Evolutionary conservation across 371 early-diverging fungal genomes (phyloP).

Genomic region (Mucor ambiguus): DNA sequence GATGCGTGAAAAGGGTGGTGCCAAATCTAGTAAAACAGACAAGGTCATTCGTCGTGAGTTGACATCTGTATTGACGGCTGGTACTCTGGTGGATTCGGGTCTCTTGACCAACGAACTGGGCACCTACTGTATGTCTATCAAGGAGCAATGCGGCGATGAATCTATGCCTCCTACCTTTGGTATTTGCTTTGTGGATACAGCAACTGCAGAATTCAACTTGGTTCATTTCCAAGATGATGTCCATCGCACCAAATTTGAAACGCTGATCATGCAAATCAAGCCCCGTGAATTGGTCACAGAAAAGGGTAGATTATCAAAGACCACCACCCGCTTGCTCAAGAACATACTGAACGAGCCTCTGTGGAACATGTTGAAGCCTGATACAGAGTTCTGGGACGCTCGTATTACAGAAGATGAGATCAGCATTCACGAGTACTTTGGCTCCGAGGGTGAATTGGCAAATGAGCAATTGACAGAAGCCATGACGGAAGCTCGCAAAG

Average conservation of each 20-base stretch:
- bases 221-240: conserved; percentile 85
- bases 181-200: conserved; percentile 93
- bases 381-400: conserved; percentile 86
- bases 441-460: conserved; percentile 16
- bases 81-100: conserved; percentile 93
- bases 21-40: conserved; percentile 59
- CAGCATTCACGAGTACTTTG: conserved; percentile 68
- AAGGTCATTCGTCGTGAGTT: conserved; percentile 96
- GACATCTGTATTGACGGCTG: conserved; percentile 92
- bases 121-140: conserved; percentile 94
- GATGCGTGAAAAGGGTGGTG: conserved; percentile 80
- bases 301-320: conserved; percentile 68
- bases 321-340: conserved; percentile 76
- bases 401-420: conserved; percentile 72
- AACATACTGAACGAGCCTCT: conserved; percentile 60
- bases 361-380: conserved; percentile 76
- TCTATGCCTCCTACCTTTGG: conserved; percentile 62
- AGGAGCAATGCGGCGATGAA: conserved; percentile 52
- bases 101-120: conserved; percentile 86
- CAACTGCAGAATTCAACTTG: conserved; percentile 90
- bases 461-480: neutral
- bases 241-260: conserved; percentile 87
- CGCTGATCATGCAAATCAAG: conserved; percentile 89
- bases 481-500: conserved; percentile 26
- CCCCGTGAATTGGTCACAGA: conserved; percentile 90